Conservation (phyloP, 768 basidiomycete genomes). For the Termitomyces eurrhizus region DNA sequence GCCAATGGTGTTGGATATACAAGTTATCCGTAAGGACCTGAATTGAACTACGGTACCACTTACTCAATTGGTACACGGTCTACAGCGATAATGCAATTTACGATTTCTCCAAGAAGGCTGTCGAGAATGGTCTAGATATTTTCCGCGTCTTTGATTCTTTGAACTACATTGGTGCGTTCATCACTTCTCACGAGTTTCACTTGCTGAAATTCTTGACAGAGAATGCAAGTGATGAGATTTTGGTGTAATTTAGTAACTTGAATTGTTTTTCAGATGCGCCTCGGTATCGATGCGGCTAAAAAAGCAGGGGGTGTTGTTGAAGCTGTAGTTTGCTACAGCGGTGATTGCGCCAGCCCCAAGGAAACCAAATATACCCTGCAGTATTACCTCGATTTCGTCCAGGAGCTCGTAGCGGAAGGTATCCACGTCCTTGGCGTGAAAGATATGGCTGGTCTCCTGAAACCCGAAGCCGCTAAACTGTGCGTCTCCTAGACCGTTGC, state of each 20-base stretch:
- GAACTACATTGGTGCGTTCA: slow-evolving; percentile 83
- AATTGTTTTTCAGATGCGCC: slow-evolving; percentile 64
- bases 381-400: slow-evolving; percentile 96
- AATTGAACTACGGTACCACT: background rate
- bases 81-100: slow-evolving; percentile 95
- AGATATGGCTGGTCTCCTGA: slow-evolving; percentile 97
- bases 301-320: slow-evolving; percentile 98
- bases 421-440: slow-evolving; percentile 98
- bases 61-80: background rate
- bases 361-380: slow-evolving; percentile 96
- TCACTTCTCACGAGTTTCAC: background rate
- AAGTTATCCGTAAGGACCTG: slow-evolving; percentile 78
- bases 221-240: slow-evolving; percentile 50
- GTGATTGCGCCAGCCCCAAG: slow-evolving; percentile 91
- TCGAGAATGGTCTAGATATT: slow-evolving; percentile 99
- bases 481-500: slow-evolving; percentile 32
- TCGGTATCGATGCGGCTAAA: slow-evolving; percentile 99
- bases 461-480: slow-evolving; percentile 91
- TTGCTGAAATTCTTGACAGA: slow-evolving; percentile 37
- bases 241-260: background rate
- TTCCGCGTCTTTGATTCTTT: slow-evolving; percentile 99
- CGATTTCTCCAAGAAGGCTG: slow-evolving; percentile 98
- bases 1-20: slow-evolving; percentile 99
- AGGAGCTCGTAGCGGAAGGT: slow-evolving; percentile 89
- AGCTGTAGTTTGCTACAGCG: slow-evolving; percentile 97